Conservation (phyloP, 805 yeast genomes). For the Zygosaccharomyces bailii region DNA sequence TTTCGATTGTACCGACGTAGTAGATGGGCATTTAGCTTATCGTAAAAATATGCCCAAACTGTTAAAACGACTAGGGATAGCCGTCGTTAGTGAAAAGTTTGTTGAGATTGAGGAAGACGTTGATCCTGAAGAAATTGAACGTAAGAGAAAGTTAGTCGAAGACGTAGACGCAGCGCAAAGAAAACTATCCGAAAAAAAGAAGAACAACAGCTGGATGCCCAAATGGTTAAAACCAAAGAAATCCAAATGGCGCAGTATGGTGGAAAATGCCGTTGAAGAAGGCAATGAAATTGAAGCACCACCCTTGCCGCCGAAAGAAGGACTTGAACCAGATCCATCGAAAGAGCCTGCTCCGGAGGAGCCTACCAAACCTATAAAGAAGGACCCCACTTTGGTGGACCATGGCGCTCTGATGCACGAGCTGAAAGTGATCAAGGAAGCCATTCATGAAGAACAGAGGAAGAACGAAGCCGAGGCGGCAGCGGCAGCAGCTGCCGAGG, state of each 20-base stretch:
- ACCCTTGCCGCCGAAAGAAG: slow-evolving; percentile 17
- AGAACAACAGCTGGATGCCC: slow-evolving; percentile 40
- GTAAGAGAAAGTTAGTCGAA: slow-evolving; percentile 73
- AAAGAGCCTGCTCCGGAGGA: slow-evolving; percentile 2
- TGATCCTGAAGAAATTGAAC: slow-evolving; percentile 79
- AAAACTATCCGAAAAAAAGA: slow-evolving; percentile 44
- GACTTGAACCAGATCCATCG: slow-evolving; percentile 7
- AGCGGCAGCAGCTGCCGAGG: not conserved
- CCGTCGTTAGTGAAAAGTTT: slow-evolving; percentile 84
- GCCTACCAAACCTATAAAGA: slow-evolving; percentile 14
- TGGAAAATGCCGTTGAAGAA: slow-evolving; percentile 42
- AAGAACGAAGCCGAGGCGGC: slow-evolving; percentile 1
- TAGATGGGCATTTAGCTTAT: slow-evolving; percentile 97
- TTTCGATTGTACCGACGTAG: slow-evolving; percentile 78
- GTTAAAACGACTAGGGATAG: slow-evolving; percentile 65
- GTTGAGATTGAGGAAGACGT: slow-evolving; percentile 90
- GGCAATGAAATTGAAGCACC: slow-evolving; percentile 25
- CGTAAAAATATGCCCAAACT: slow-evolving; percentile 89
- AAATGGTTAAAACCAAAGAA: slow-evolving; percentile 51
- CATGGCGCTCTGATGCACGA: slow-evolving; percentile 33
- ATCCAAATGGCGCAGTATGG: slow-evolving; percentile 62
- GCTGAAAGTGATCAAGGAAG: slow-evolving; percentile 24
- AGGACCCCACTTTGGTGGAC: slow-evolving; percentile 29
- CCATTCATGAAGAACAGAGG: slow-evolving; percentile 23
- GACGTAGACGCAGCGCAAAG: slow-evolving; percentile 87